Evolutionary conservation across 148 eudicot genomes (phyloP).

Genomic region (Euryodendron excelsum): DNA sequence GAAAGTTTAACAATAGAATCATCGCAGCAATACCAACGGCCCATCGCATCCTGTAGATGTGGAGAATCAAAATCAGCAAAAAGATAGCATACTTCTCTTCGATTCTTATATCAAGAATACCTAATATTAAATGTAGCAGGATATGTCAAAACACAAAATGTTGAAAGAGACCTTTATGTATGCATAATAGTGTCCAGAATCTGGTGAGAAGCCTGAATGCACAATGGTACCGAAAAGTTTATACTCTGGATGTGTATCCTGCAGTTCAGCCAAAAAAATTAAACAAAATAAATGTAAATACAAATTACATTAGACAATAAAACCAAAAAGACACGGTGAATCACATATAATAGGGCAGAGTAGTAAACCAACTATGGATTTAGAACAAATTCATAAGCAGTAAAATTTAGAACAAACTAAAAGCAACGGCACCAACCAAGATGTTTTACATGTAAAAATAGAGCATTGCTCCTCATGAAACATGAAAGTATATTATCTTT

Average conservation of each 20-base stretch:
- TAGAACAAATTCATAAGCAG: background rate
- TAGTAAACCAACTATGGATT: background rate
- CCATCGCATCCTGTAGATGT: conserved; percentile 66
- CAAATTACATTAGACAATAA: background rate
- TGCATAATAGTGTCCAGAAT: conserved; percentile 98
- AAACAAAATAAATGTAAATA: background rate
- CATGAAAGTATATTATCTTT: background rate
- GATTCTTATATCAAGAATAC: background rate
- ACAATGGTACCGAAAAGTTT: conserved; percentile 91
- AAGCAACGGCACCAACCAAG: background rate
- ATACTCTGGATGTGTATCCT: conserved; percentile 87
- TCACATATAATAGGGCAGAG: background rate
- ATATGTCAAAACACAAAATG: conserved; percentile 16
- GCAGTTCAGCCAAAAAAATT: conserved; percentile 31
- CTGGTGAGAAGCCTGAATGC: conserved; percentile 93
- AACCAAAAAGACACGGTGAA: background rate
- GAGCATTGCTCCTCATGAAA: background rate
- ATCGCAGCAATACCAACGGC: conserved; percentile 98
- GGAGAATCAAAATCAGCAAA: conserved; percentile 17
- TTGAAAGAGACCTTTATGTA: conserved; percentile 71
- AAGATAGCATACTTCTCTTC: background rate
- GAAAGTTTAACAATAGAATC: conserved; percentile 75
- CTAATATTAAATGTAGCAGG: conserved; percentile 1
- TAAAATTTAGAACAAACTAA: background rate
- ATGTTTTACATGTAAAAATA: background rate